Percentiles rank a stretch among this genome's conserved stretches.
Evolutionary conservation across 108 stramenopile species (phyloP).

Genomic region (Fragilaria radians): DNA sequence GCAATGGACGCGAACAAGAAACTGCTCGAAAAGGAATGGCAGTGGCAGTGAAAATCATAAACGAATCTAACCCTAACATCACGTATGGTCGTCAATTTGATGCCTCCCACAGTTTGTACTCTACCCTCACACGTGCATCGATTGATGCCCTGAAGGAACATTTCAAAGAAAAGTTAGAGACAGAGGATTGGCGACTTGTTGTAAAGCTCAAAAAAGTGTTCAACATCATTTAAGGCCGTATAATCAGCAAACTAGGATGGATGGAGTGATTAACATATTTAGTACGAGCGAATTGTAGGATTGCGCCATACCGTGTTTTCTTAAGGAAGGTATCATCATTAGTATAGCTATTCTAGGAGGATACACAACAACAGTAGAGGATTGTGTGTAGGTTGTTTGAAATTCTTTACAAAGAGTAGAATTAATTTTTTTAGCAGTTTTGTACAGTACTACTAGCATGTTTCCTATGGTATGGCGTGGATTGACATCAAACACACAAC

Average conservation of each 20-base stretch:
- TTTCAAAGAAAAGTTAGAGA: constrained; percentile 97
- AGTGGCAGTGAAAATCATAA: constrained; percentile 92
- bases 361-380: no score
- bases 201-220: constrained; percentile 98
- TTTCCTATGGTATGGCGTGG: no score
- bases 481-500: no score
- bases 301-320: no score
- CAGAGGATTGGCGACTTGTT: constrained; percentile 93
- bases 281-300: no score
- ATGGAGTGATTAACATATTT: no score
- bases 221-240: constrained; percentile 59
- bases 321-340: no score
- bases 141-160: constrained; percentile 97
- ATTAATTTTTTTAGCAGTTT: no score
- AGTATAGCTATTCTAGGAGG: no score
- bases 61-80: constrained; percentile 90
- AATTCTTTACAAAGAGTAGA: no score
- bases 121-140: constrained; percentile 86
- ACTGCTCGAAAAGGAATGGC: constrained; percentile 85
- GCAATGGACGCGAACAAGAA: constrained; percentile 85
- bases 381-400: no score
- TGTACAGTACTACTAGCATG: no score
- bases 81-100: constrained; percentile 98
- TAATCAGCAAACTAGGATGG: background rate
- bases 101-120: constrained; percentile 85